Evolutionary conservation across 441 rosid genomes (phyloP).

Genomic region (Gossypium gossypioides): DNA sequence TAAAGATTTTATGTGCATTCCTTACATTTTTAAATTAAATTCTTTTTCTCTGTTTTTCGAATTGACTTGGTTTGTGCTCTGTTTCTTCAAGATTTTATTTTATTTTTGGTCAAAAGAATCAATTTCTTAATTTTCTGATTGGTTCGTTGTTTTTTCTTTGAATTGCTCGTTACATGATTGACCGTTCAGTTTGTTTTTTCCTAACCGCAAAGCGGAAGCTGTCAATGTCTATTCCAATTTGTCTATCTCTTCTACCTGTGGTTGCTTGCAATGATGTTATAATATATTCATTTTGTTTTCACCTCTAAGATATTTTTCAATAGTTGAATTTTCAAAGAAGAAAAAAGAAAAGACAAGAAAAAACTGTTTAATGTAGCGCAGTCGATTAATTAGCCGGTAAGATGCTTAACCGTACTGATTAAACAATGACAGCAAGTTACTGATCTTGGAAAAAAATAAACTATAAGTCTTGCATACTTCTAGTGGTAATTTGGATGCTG

Average conservation of each 20-base stretch:
- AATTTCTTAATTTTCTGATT: neutral
- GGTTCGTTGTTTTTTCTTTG: neutral
- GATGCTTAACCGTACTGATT: neutral
- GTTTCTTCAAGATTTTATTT: neutral
- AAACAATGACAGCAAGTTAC: neutral
- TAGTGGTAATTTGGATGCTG: conserved; percentile 5
- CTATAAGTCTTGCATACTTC: neutral
- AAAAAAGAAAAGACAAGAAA: no score
- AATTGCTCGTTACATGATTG: conserved; percentile 5
- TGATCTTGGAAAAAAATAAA: neutral
- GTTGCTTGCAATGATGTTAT: conserved; percentile 25
- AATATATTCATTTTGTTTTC: neutral
- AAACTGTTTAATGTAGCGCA: neutral
- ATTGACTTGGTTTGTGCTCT: neutral
- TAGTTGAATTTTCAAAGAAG: no score
- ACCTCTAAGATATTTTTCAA: neutral
- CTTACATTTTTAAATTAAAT: neutral
- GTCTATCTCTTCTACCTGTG: conserved; percentile 10
- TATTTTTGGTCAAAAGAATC: neutral
- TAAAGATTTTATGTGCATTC: neutral
- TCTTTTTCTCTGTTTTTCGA: neutral
- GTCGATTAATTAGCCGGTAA: neutral
- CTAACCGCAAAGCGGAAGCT: conserved; percentile 13
- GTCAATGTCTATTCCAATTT: conserved; percentile 15
- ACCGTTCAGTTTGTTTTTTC: conserved; percentile 15